Evolutionary conservation across 768 basidiomycete species (phyloP).

Genomic region (Kwoniella newhampshirensis): DNA sequence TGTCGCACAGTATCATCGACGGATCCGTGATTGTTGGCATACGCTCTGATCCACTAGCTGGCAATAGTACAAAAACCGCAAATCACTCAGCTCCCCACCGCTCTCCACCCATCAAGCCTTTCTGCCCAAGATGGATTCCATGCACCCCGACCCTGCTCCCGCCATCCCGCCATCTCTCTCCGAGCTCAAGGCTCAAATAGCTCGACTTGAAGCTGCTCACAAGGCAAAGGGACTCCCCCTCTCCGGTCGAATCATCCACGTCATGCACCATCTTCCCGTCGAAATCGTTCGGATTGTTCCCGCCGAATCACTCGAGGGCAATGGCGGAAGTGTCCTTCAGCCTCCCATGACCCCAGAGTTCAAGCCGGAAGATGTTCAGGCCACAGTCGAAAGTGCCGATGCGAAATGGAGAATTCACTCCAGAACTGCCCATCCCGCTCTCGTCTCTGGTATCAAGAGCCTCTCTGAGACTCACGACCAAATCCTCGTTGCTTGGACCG

Average conservation of each 20-base stretch:
- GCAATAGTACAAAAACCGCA: no score
- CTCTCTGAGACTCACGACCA: constrained; percentile 83
- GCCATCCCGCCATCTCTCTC: constrained; percentile 54
- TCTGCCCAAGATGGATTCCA: constrained; percentile 47
- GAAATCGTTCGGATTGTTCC: constrained; percentile 59
- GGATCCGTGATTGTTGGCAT: no score
- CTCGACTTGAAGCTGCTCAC: constrained; percentile 70
- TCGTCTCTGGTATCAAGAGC: constrained; percentile 88
- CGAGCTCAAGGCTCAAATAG: constrained; percentile 72
- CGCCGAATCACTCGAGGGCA: constrained; percentile 27
- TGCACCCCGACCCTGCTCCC: constrained; percentile 52
- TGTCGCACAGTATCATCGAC: no score
- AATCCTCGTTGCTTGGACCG: constrained; percentile 89
- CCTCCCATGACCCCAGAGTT: constrained; percentile 78
- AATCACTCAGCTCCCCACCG: background rate
- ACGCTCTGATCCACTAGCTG: no score
- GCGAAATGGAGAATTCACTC: constrained; percentile 71
- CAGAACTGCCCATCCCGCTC: constrained; percentile 87
- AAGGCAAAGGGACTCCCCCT: constrained; percentile 68
- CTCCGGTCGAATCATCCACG: constrained; percentile 85
- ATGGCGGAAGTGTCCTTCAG: constrained; percentile 54
- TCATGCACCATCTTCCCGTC: constrained; percentile 86
- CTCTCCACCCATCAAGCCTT: background rate
- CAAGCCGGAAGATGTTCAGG: constrained; percentile 58
- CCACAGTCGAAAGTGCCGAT: constrained; percentile 31